Evolutionary conservation across 2,329 filamentous ascomycete genomes (phyloP).

Genomic region (Pseudocercospora fijiensis): DNA sequence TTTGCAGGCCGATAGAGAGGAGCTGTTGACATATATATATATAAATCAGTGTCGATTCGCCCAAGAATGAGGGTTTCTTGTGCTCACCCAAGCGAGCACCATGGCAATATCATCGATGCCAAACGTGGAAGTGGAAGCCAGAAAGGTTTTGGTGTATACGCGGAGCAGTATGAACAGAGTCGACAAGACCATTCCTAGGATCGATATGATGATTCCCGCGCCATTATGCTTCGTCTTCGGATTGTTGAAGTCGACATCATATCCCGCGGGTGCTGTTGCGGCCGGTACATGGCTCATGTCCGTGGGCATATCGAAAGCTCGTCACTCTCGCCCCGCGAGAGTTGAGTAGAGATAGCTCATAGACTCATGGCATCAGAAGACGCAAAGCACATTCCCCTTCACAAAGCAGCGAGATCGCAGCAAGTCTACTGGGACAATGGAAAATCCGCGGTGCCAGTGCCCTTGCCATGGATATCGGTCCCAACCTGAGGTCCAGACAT

Average conservation of each 20-base stretch:
- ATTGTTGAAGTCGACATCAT: slow-evolving; percentile 11
- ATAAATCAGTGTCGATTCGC: background rate
- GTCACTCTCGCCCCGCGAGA: slow-evolving; percentile 1
- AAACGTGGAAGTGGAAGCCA: slow-evolving; percentile 15
- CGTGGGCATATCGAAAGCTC: background rate
- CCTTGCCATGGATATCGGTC: background rate
- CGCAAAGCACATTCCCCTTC: background rate
- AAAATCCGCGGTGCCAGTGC: slow-evolving; percentile 1
- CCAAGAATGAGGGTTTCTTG: background rate
- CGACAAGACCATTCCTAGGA: slow-evolving; percentile 21
- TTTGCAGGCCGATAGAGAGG: slow-evolving; percentile 18
- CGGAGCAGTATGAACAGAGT: slow-evolving; percentile 15
- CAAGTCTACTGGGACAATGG: background rate
- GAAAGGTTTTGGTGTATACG: slow-evolving; percentile 21
- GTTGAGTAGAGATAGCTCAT: background rate
- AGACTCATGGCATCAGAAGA: background rate
- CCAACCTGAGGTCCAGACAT: background rate
- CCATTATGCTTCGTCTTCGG: slow-evolving; percentile 14
- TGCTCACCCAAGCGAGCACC: slow-evolving; percentile 19
- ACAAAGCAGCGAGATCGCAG: background rate
- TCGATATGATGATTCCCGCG: slow-evolving; percentile 15
- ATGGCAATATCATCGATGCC: slow-evolving; percentile 22
- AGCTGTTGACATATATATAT: slow-evolving; percentile 10
- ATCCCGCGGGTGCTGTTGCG: slow-evolving; percentile 12
- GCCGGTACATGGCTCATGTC: slow-evolving; percentile 11